Base-by-base conservation (phyloP, 2,329 filamentous ascomycete species). In the Penicillium sp. region DNA sequence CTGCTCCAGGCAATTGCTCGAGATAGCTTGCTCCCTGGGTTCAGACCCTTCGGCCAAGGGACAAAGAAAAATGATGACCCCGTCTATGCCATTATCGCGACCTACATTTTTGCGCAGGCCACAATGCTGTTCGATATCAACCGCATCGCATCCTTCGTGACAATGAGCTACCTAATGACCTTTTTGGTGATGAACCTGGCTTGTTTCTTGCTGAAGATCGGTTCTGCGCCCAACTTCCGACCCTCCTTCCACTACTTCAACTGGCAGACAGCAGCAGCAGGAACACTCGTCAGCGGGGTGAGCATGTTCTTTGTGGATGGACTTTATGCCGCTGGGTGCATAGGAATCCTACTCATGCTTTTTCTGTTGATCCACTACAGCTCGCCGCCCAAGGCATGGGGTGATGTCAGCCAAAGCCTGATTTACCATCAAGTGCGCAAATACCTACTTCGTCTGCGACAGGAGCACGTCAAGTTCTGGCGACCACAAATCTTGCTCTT, bases 381-480 rank as follows among this genome's bases (percentile, higher is more conserved):
- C 0, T 86, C 85, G 26, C 87, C 87, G 0, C 89, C 89, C 0
- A 95, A 94, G 62, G 81, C 85, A 28, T 95, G 89, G 89, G 89
- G 89, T 1, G 89, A 94, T 65, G 88, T 95, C 14, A 90, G 86
- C 7, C 89, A 95, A 59, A 90, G 87, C 59, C 72, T 95, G 50
- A 94, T 95, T 42, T 95, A 94, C 61, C 81, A 85, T 53, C 89
- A 95, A 70, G 88, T 94, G 11, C 80, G 89, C 49, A 95, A 95
- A 60, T 94, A 95, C 61, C 70, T 95, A 24, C 73, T 95, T 24
- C 81, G 88, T n/a, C 73, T 95, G 24, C 84, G 82, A 40, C 87
- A 88, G 28, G 89, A 95, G 59, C 89, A 95, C 63, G 89, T 95
- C 67, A 95, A 95, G 61, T 95, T 94, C 64, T 95, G 89, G 89